Base-by-base conservation (phyloP, 2,329 filamentous ascomycete genomes). In the Dothideomycetes sp. region DNA sequence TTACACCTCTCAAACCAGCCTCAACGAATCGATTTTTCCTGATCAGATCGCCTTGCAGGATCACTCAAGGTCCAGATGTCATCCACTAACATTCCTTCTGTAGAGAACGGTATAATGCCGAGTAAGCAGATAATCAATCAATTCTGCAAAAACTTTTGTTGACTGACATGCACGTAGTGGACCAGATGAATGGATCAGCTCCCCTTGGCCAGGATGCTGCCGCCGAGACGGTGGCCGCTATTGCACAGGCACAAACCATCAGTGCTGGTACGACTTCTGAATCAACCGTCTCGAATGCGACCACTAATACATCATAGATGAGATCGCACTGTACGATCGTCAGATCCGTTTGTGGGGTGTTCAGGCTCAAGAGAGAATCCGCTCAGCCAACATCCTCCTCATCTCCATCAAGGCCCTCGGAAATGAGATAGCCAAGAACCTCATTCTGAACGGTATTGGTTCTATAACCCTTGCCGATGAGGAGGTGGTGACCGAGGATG, bases 301-400 rank as follows among this genome's bases (percentile, higher is more conserved):
- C 30, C 13, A 18, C 40, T 42, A 10, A 42, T 4, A 4, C 1
- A 15, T 2, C 19, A 9, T 47, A 85, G 91, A 96, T 63, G 91
- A 98, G 59, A 94, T 96, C 55, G 91, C 89, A 11, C 78, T 96
- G 5, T 98, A 98, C 60, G 91, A 98, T 64, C 81, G 91, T 35
- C 91, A 98, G 61, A 95, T 98, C 55, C 82, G 91, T 40, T 78
- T 98, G 20, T 98, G 91, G 91, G 91, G 91, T 30, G 84, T 96
- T 56, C 80, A 91, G 54, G 91, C 91, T 5, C 91, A 98, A 62
- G 83, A 94, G 59, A 51, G 33, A 58, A 87, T 98, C 44, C 85
- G 89, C 52, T 83, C 76, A 45, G 86, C 91, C 45, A 87, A 87
- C 55, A 82, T 98, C 51, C 79, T 96, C 32, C 76, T 98, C 47